Percentiles rank a stretch among this genome's conserved stretches.
These are phyloP conservation scores for Trichosporon coremiiforme DNA, from an alignment of 1,284 basidiomycete genomes.

Conservation along the genomic window DNA sequence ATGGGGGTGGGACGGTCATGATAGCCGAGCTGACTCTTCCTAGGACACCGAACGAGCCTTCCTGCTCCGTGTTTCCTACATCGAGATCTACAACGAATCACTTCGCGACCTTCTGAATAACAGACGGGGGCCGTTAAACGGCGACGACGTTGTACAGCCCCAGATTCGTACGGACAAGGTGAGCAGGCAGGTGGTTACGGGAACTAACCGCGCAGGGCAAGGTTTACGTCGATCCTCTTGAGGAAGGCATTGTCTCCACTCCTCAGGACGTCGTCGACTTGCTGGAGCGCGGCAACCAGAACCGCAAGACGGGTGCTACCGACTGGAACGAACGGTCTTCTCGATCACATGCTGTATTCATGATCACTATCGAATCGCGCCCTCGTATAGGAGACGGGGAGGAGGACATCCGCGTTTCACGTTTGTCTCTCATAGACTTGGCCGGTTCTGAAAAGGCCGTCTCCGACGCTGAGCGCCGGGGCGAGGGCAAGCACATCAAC, in stretches of 20 bases:
- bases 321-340: constrained; percentile 64
- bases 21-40: constrained; percentile 2
- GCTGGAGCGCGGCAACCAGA: constrained; percentile 59
- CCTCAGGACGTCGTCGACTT: constrained; percentile 59
- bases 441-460: constrained; percentile 63
- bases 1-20: neutral
- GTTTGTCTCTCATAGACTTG: constrained; percentile 55
- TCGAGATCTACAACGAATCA: constrained; percentile 65
- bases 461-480: constrained; percentile 59
- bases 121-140: constrained; percentile 42
- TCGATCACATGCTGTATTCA: constrained; percentile 62
- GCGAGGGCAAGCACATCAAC: constrained; percentile 64
- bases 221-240: constrained; percentile 59
- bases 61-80: constrained; percentile 62
- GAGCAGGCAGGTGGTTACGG: constrained; percentile 17
- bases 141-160: constrained; percentile 47
- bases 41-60: constrained; percentile 51
- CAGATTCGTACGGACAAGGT: constrained; percentile 53
- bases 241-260: constrained; percentile 61
- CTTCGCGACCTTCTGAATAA: constrained; percentile 60
- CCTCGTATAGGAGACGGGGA: constrained; percentile 45
- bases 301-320: constrained; percentile 61
- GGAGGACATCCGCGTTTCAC: constrained; percentile 52
- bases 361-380: constrained; percentile 58
- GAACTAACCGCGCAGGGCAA: constrained; percentile 45